These are phyloP conservation scores for Aureobasidium zeae DNA, from an alignment of 2,329 filamentous ascomycete genomes.

Conservation along the genomic window DNA sequence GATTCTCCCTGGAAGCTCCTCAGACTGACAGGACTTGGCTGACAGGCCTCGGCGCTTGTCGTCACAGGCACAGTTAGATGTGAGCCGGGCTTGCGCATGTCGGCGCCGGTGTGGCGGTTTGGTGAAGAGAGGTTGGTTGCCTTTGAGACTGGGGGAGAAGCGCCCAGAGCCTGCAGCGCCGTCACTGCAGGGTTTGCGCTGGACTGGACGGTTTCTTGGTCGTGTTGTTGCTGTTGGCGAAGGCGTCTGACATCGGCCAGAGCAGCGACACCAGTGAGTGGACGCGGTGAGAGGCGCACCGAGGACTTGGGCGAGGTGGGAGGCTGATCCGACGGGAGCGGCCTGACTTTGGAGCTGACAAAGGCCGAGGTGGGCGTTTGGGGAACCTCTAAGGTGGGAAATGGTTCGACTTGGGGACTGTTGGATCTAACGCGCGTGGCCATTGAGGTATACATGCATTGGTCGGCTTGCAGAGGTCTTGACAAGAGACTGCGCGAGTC, in stretches of 20 bases:
- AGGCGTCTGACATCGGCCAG: conserved; percentile 40
- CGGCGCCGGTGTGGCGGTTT: conserved; percentile 37
- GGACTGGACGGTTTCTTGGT: conserved; percentile 31
- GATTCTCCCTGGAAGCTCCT: conserved; percentile 46
- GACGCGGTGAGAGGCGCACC: conserved; percentile 32
- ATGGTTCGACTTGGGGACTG: conserved; percentile 35
- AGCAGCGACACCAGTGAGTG: conserved; percentile 40
- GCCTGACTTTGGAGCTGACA: conserved; percentile 20
- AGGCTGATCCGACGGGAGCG: conserved; percentile 20
- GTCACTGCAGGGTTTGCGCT: conserved; percentile 40
- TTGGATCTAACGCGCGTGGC: conserved; percentile 36
- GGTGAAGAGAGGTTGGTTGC: conserved; percentile 36
- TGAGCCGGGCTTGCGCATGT: conserved; percentile 39
- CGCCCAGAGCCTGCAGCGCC: conserved; percentile 38
- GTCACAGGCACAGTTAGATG: conserved; percentile 42
- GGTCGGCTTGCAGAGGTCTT: conserved; percentile 18
- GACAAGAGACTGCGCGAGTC: background rate
- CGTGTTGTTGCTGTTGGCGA: conserved; percentile 30
- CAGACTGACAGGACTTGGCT: conserved; percentile 45
- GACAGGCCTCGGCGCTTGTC: conserved; percentile 35
- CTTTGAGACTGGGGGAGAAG: conserved; percentile 34
- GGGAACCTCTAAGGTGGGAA: conserved; percentile 31
- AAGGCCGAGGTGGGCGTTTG: conserved; percentile 30
- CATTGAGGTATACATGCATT: conserved; percentile 27
- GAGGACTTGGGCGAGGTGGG: conserved; percentile 25